These are phyloP conservation scores for Raphanus raphanistrum DNA, from an alignment of 345 rosid genomes.

Conservation along the genomic window DNA sequence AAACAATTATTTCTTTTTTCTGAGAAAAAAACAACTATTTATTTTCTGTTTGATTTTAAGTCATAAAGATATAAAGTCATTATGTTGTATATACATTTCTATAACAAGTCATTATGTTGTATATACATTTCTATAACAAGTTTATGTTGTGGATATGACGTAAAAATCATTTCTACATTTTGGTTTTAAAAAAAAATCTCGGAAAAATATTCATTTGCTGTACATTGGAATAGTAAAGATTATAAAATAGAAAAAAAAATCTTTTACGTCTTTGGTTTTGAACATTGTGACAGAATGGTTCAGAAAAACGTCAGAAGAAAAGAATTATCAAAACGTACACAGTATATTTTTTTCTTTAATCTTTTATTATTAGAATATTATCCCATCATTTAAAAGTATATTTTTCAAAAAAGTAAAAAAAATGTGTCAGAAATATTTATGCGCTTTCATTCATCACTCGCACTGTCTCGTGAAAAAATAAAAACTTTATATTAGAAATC, in stretches of 20 bases:
- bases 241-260: not conserved
- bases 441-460: conserved; percentile 57
- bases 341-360: conserved; percentile 12
- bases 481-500: conserved; percentile 31
- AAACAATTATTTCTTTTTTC: too few relatives aligned
- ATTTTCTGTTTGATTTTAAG: not conserved
- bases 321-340: conserved; percentile 39
- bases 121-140: not conserved
- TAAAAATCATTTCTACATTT: not conserved
- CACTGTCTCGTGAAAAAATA: conserved; percentile 67
- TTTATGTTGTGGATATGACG: not conserved
- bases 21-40: not conserved
- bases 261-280: conserved; percentile 21
- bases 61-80: not conserved
- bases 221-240: not conserved
- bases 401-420: conserved; percentile 20
- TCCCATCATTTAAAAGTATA: not conserved
- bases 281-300: conserved; percentile 23
- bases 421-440: conserved; percentile 35
- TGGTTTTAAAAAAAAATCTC: not conserved
- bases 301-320: conserved; percentile 34
- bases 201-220: not conserved
- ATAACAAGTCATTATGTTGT: not conserved
- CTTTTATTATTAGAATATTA: not conserved
- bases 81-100: not conserved